Evolutionary conservation across 148 eudicot species (phyloP).

Genomic region (Bassia scoparia): DNA sequence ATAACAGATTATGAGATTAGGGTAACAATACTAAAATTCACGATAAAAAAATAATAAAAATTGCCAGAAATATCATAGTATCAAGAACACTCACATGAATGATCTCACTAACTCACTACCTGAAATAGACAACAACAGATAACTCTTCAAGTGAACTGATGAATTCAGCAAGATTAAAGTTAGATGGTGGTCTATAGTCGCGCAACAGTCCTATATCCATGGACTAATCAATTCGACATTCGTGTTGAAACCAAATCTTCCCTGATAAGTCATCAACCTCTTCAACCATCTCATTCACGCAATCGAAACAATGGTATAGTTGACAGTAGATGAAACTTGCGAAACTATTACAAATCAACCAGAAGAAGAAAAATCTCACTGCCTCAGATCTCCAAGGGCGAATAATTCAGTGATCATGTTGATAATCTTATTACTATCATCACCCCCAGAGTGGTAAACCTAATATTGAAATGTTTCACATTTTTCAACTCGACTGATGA

Average conservation of each 20-base stretch:
- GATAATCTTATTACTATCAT: slow-evolving; percentile 52
- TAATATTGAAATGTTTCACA: slow-evolving; percentile 66
- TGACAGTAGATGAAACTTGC: slow-evolving; percentile 7
- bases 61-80: too few relatives aligned
- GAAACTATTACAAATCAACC: background rate
- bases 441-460: slow-evolving; percentile 67
- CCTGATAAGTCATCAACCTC: slow-evolving; percentile 42
- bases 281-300: slow-evolving; percentile 73
- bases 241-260: slow-evolving; percentile 45
- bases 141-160: slow-evolving; percentile 20
- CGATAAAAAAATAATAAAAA: too few relatives aligned
- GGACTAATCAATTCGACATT: slow-evolving; percentile 63
- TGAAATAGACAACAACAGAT: slow-evolving; percentile 10
- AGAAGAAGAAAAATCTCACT: slow-evolving; percentile 42
- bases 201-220: slow-evolving; percentile 43
- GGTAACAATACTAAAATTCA: too few relatives aligned
- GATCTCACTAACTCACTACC: too few relatives aligned
- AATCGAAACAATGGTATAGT: slow-evolving; percentile 49
- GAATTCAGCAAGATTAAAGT: slow-evolving; percentile 14
- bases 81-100: too few relatives aligned
- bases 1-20: too few relatives aligned
- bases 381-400: slow-evolving; percentile 77
- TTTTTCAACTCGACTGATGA: slow-evolving; percentile 54
- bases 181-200: slow-evolving; percentile 34
- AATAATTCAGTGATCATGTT: slow-evolving; percentile 84